Base-by-base conservation (phyloP, 2,329 filamentous ascomycete species). In the Pseudopithomyces maydicus region DNA sequence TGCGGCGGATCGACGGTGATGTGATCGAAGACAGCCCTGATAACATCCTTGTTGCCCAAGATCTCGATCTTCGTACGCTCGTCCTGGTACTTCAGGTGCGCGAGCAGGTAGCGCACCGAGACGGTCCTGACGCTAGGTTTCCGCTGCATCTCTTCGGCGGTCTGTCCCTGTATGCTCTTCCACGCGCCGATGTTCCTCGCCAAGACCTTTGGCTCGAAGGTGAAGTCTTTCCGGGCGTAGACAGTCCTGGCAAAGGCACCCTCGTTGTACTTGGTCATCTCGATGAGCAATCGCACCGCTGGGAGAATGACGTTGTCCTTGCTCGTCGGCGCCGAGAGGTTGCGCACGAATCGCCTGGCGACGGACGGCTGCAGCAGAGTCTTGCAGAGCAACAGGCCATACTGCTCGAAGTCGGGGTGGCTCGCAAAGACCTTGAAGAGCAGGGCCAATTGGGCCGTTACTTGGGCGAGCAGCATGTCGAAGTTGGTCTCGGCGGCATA, bases 301-400 rank as follows among this genome's bases (percentile, higher is more conserved):
- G 95, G 94, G 2, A 92, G 95, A 58, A 97, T 93, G 56, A 98
- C 81, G 74, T 91, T 92, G 38, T 92, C 92, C 71, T 96, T 97
- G 46, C 87, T 84, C 74, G 92, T 93, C 22, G 90, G 88, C 0
- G 91, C 87, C 3, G 90, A 89, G 17, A 98, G 78, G 57, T 91
- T 92, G 57, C 88, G 88, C 32, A 91, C 88, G 22, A 98, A 79
- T 2, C 96, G 84, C 65, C 93, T 91, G 61, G 93, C 82, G 64
- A 97, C 91, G 23, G 88, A 85, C 62, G 90, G 90, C 67, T 92
- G 90, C 26, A 99, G 79, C 41, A 98, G 79, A 15, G 91, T 91
- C 63, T 91, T 90, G 73, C 91, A 92, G 46, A 99, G 82, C 29
- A 89, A 85, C 6, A 92, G 78, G 10, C 92, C 94, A 66, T 91